A percentile compares a stretch with the other conserved stretches of the same genome.
Evolutionary conservation across 2,329 filamentous ascomycete species (phyloP).

Genomic region (Colletotrichum lentis): DNA sequence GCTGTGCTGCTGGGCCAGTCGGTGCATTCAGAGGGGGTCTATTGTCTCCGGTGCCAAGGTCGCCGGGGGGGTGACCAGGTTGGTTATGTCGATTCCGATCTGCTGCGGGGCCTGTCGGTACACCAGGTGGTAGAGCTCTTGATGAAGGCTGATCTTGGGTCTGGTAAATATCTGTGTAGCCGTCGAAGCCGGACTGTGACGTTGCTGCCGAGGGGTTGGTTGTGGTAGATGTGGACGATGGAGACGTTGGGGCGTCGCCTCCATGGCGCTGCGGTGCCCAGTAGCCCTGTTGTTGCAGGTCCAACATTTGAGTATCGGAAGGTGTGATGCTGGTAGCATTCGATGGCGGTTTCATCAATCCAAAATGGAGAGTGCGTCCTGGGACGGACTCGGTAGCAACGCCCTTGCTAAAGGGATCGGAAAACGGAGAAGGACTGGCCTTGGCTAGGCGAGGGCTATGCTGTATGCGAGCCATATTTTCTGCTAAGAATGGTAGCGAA

Average conservation of each 20-base stretch:
- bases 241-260: background rate
- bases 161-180: slow-evolving; percentile 6
- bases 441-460: slow-evolving; percentile 2
- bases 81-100: slow-evolving; percentile 18
- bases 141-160: background rate
- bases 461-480: background rate
- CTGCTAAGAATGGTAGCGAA: background rate
- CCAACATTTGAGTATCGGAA: background rate
- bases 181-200: background rate
- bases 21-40: slow-evolving; percentile 20
- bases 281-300: background rate
- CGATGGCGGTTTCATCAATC: background rate
- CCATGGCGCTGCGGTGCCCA: background rate
- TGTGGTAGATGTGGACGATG: background rate
- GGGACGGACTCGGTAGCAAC: background rate
- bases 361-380: slow-evolving; percentile 4
- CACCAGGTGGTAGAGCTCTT: slow-evolving; percentile 1
- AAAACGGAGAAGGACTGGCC: background rate
- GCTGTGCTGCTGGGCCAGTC: background rate
- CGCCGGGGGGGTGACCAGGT: slow-evolving; percentile 8
- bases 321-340: background rate
- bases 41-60: slow-evolving; percentile 21
- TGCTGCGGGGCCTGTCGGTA: slow-evolving; percentile 11
- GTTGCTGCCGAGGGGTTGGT: slow-evolving; percentile 1
- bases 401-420: background rate